Base-by-base conservation (phyloP, 2,329 filamentous ascomycete genomes). In the Cladosporium phlei region DNA sequence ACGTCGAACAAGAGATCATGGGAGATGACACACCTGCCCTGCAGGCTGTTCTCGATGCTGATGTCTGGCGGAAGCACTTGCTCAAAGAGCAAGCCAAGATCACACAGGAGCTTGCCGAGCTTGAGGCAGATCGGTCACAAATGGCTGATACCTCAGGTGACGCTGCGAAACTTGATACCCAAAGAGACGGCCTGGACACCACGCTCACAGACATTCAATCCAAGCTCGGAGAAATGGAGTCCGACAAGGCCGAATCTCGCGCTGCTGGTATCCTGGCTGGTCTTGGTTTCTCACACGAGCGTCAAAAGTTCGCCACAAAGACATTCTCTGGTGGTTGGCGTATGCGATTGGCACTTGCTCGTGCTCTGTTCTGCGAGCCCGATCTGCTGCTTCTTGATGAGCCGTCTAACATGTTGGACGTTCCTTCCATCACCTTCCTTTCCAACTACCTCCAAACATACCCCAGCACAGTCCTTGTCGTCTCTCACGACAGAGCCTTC, bases 341-440 rank as follows among this genome's bases (percentile, higher is more conserved):
- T 70, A 98, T 98, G 93, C 85, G 93, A 75, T 73, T 98, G 61
- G 93, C 93, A 11, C 78, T 98, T 52, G 93, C 93, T 10, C 78
- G 93, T 77, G 93, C 93, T 11, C 79, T 98, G 27, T 98, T 98
- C 75, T 98, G 93, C 72, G 93, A 98, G 67, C 93, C 93, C 33
- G 93, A 98, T 70, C 75, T 98, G 43, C 73, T 98, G 50, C 78
- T 98, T 66, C 88, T 98, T 58, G 93, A 98, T 74, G 93, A 98
- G 82, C 93, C 93, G 72, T 97, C 91, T 47, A 97, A 97, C 82
- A 97, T 97, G 91, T 89, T 98, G 88, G 93, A 97, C 71, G 93
- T 98, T 48, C 93, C 93, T n/a, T 97, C 93, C 19, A 97, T 98
- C 64, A 94, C 93, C 47, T 98, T 97, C 80, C 79, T 98, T 66